Base-by-base conservation (phyloP, 192 early-diverging fungal species). In the Entomortierella beljakovae region DNA sequence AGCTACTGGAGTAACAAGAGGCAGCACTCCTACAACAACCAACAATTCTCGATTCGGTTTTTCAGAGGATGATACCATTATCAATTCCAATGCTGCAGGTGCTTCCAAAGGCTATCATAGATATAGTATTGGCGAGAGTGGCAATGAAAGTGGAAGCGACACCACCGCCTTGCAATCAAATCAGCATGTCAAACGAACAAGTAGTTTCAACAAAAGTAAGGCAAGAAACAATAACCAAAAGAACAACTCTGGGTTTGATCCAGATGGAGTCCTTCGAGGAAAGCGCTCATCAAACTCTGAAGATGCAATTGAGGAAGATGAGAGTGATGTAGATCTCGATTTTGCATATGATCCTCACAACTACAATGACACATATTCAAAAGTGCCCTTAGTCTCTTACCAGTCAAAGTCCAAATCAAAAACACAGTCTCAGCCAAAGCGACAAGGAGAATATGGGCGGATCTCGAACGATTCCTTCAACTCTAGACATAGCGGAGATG, bases 391-490 rank as follows among this genome's bases (percentile, higher is more conserved):
- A 3, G 74, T 69, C n/a, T 50, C 74, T 33, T 69, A 69, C 61
- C 58, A 59, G 23, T 38, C 26, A 22, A 68, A 68, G 33, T 33
- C 52, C 18, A 71, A 57, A 11, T 23, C 35, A 13, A 58, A 29
- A 34, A 22, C 50, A n/a, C n/a, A n/a, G 25, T 34, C 71, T 25
- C 75, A 79, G 49, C 61, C 67, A 0, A 51, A 60, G 33, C 67
- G 61, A 16, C 60, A 70, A 33, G 75, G 67, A 15, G 68, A 58
- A 7, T 79, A 79, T 26, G 68, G 68, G 20, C 53, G 75, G 22
- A 79, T 79, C 49, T 79, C 67, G 33, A 56, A 79, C 33, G 75
- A 79, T n/a, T 79, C 75, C n/a, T 69, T 70, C 20, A 54, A 53
- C 20, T 70, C 75, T 8, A 48, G 61, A 20, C 49, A 71, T 40